Evolutionary conservation across 2,329 filamentous ascomycete genomes (phyloP).

Genomic region (Zelopaecilomyces penicillatus): DNA sequence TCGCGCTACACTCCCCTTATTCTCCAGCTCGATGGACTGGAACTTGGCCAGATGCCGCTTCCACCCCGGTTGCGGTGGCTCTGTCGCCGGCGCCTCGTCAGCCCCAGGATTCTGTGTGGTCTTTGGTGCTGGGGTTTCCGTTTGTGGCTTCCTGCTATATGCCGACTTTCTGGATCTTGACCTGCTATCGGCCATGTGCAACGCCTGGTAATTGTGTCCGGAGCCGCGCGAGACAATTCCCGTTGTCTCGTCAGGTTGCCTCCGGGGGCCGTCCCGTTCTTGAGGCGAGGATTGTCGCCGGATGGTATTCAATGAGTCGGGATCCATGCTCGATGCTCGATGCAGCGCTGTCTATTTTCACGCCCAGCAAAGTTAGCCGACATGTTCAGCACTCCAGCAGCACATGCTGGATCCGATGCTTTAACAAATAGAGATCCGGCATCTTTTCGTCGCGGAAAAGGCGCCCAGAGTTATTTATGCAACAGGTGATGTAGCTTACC

Average conservation of each 20-base stretch:
- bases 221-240: slow-evolving; percentile 28
- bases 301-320: slow-evolving; percentile 7
- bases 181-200: slow-evolving; percentile 18
- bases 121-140: neutral
- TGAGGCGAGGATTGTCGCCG: neutral
- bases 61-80: slow-evolving; percentile 37
- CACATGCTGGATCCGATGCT: neutral
- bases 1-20: slow-evolving; percentile 74
- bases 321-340: slow-evolving; percentile 8
- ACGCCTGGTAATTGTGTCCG: slow-evolving; percentile 32
- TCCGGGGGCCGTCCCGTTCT: neutral
- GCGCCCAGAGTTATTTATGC: too few relatives aligned
- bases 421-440: neutral
- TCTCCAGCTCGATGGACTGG: slow-evolving; percentile 66
- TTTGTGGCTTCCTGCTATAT: neutral
- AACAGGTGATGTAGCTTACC: slow-evolving; percentile 22
- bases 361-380: too few relatives aligned
- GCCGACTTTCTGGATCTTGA: slow-evolving; percentile 5
- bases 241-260: slow-evolving; percentile 28
- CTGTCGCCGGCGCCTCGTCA: neutral
- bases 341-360: slow-evolving; percentile 7
- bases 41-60: slow-evolving; percentile 38
- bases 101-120: neutral
- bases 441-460: too few relatives aligned
- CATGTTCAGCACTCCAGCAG: too few relatives aligned